phyloP scores from a whole-genome alignment of 192 early-diverging fungal species.

The Gryganskiella cystojenkinii region DNA sequence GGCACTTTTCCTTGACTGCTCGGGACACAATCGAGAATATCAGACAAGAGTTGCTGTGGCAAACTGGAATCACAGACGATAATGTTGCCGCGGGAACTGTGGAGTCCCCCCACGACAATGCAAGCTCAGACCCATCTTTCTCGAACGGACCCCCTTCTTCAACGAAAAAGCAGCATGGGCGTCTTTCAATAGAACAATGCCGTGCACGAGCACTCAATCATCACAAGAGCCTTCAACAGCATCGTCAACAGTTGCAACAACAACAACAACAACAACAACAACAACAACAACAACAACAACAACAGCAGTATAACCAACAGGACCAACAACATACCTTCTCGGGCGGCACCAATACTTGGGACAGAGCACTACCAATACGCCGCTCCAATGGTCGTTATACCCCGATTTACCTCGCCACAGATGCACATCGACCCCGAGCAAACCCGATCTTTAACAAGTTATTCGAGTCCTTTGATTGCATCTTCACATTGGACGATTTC shows the following conservation, averaged over 20 bases:
- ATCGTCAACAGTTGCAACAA: background rate
- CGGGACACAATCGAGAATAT: conserved; percentile 44
- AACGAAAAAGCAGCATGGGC: conserved; percentile 10
- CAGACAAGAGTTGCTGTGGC: conserved; percentile 44
- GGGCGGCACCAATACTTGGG: background rate
- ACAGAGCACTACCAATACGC: background rate
- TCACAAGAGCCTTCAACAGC: conserved; percentile 8
- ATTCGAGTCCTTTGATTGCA: conserved; percentile 60
- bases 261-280: background rate
- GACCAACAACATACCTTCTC: conserved; percentile 12
- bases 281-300: conserved; percentile 12
- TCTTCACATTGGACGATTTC: conserved; percentile 61
- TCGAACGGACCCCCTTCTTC: too few relatives aligned
- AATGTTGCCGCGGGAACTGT: background rate
- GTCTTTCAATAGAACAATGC: conserved; percentile 38
- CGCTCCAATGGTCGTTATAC: conserved; percentile 49
- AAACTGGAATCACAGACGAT: conserved; percentile 24
- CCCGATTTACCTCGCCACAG: conserved; percentile 64
- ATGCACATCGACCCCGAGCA: conserved; percentile 54
- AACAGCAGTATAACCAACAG: background rate
- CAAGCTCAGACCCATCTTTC: too few relatives aligned
- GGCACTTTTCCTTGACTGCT: conserved; percentile 44
- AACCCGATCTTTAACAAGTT: conserved; percentile 62
- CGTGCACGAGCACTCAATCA: conserved; percentile 23
- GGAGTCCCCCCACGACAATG: background rate